A percentile compares a stretch with the other conserved stretches of the same genome.
Conservation (phyloP, 805 yeast species). For the Millerozyma acaciae region DNA sequence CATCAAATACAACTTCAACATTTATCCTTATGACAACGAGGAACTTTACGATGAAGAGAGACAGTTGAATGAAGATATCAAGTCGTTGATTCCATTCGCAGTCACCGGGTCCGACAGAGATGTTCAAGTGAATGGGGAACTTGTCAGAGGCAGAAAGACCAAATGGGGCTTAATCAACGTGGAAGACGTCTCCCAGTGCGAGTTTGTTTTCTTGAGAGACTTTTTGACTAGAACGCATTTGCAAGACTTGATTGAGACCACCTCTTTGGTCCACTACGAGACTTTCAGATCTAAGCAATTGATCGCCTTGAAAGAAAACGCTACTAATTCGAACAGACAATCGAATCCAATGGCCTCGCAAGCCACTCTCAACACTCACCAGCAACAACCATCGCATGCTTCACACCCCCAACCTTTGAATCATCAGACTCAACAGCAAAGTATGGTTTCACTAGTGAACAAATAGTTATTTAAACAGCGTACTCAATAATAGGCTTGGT, state of each 20-base stretch:
- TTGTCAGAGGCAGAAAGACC: conserved; percentile 85
- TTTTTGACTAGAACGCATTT: conserved; percentile 93
- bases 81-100: conserved; percentile 84
- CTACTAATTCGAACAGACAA: conserved; percentile 45
- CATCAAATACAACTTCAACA: conserved; percentile 61
- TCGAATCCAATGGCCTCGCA: conserved; percentile 12
- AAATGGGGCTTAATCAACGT: conserved; percentile 92
- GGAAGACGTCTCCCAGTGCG: conserved; percentile 93
- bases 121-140: conserved; percentile 70
- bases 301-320: conserved; percentile 88
- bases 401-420: too few relatives aligned
- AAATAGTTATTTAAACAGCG: too few relatives aligned
- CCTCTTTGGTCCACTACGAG: conserved; percentile 85
- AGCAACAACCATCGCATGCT: too few relatives aligned
- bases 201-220: conserved; percentile 89
- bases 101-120: conserved; percentile 86
- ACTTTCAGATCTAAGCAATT: conserved; percentile 90
- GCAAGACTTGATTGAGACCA: conserved; percentile 93
- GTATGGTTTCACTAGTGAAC: too few relatives aligned
- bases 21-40: conserved; percentile 79
- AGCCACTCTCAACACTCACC: too few relatives aligned
- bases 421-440: too few relatives aligned
- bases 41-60: conserved; percentile 68
- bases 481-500: too few relatives aligned
- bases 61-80: conserved; percentile 70